A percentile compares a stretch with the other conserved stretches of the same genome.
Evolutionary conservation across 139 green algal genomes (phyloP).

Genomic region (Penium margaritaceum): DNA sequence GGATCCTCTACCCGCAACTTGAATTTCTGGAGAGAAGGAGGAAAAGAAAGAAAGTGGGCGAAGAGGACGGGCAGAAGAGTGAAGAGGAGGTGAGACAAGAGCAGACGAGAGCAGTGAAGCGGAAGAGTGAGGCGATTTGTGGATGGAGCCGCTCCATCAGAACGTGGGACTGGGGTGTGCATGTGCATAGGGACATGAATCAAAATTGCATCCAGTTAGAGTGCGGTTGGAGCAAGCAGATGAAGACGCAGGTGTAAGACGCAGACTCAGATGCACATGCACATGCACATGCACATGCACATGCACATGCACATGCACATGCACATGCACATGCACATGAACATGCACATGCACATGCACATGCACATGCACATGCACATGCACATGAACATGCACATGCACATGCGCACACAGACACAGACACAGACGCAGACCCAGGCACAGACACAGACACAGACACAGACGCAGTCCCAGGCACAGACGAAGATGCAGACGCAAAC

Average conservation of each 20-base stretch:
- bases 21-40: conserved; percentile 43
- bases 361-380: background rate
- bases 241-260: no score
- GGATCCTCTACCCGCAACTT: conserved; percentile 66
- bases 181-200: no score
- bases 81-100: background rate
- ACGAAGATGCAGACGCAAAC: background rate
- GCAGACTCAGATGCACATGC: no score
- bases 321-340: background rate
- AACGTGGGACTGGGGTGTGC: no score
- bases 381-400: background rate
- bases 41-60: no score
- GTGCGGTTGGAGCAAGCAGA: no score
- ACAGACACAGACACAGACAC: background rate
- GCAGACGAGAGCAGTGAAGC: background rate
- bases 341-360: background rate
- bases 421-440: background rate
- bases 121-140: no score
- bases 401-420: background rate
- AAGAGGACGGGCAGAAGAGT: no score
- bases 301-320: background rate
- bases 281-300: background rate
- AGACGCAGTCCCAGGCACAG: background rate
- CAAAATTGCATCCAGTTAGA: no score
- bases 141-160: no score